Evolutionary conservation across 192 early-diverging fungal species (phyloP).

Genomic region (Dissophora globulifera): DNA sequence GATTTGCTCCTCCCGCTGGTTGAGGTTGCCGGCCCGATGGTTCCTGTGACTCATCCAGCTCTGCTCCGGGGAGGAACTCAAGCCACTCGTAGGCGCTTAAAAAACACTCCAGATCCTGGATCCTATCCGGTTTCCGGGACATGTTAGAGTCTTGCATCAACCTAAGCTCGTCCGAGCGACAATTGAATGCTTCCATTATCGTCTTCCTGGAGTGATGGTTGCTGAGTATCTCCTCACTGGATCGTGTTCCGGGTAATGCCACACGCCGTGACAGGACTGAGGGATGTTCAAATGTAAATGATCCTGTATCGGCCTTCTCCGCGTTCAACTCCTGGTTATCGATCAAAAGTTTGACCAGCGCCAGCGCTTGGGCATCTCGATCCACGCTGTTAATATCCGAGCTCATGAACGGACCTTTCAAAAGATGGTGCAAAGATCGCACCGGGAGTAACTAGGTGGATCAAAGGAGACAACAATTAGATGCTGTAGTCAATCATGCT

Average conservation of each 20-base stretch:
- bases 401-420: constrained; percentile 37
- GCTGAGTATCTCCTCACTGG: constrained; percentile 16
- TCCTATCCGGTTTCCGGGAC: constrained; percentile 38
- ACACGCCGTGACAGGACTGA: constrained; percentile 17
- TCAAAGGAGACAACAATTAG: neutral
- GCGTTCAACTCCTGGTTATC: constrained; percentile 13
- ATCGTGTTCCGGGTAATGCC: constrained; percentile 29
- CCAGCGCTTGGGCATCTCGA: constrained; percentile 41
- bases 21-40: neutral
- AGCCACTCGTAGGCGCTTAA: constrained; percentile 48
- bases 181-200: constrained; percentile 16
- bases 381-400: constrained; percentile 6
- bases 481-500: too few relatives aligned
- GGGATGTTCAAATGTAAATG: constrained; percentile 34
- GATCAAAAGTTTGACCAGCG: constrained; percentile 35
- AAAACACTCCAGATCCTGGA: constrained; percentile 50
- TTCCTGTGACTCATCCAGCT: constrained; percentile 11
- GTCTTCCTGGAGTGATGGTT: constrained; percentile 13
- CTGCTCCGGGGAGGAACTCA: constrained; percentile 44
- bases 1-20: neutral
- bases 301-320: constrained; percentile 10
- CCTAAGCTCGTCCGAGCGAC: constrained; percentile 30
- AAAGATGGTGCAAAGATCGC: constrained; percentile 36
- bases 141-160: constrained; percentile 42
- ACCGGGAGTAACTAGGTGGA: constrained; percentile 27